Evolutionary conservation across 2,329 filamentous ascomycete species (phyloP).

Genomic region (Septoria petroselini): DNA sequence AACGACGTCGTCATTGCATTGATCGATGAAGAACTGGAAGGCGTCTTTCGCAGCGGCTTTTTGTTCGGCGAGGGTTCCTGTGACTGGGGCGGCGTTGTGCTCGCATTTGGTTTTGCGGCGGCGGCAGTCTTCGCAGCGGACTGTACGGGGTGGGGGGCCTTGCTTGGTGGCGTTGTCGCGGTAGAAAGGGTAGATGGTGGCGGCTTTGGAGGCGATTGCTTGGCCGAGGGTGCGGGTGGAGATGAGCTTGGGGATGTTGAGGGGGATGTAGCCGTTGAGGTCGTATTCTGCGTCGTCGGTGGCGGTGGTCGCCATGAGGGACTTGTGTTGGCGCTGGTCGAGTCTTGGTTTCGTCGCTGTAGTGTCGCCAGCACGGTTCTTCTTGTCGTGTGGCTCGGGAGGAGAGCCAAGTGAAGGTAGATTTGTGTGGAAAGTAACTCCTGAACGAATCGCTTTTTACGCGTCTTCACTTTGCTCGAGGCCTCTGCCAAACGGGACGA

Average conservation of each 20-base stretch:
- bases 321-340: too few species aligned
- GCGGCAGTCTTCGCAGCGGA: background rate
- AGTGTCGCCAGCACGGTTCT: too few species aligned
- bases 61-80: background rate
- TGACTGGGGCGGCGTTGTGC: background rate
- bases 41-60: background rate
- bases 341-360: too few species aligned
- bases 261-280: constrained; percentile 2
- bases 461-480: too few species aligned
- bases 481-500: too few species aligned
- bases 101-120: background rate
- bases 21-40: constrained; percentile 4
- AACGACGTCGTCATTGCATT: background rate
- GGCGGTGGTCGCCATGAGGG: background rate
- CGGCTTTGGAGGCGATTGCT: constrained; percentile 4
- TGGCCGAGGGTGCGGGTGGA: background rate
- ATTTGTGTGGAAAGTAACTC: too few species aligned
- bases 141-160: background rate
- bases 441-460: too few species aligned
- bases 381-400: too few species aligned
- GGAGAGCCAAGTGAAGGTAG: too few species aligned
- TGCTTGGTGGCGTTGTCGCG: background rate
- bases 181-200: background rate
- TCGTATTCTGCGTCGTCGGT: background rate
- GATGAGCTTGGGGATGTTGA: background rate